These are phyloP conservation scores for Aquilaria agallochum DNA, from an alignment of 441 rosid species.

Conservation along the genomic window DNA sequence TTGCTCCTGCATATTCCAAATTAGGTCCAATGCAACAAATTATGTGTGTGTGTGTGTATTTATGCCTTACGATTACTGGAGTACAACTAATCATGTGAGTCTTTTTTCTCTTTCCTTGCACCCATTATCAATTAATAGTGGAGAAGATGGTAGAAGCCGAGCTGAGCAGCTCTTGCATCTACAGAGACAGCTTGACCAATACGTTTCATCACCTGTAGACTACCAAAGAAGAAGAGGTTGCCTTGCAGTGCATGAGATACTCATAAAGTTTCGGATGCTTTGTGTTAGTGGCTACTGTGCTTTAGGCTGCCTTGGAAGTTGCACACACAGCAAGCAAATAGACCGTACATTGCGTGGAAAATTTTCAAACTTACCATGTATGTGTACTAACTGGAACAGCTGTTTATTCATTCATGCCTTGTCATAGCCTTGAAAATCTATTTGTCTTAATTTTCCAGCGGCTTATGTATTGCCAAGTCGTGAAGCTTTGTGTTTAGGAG, in stretches of 20 bases:
- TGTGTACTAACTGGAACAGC: constrained; percentile 14
- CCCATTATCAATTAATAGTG: constrained; percentile 44
- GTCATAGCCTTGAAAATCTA: constrained; percentile 16
- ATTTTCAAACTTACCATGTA: constrained; percentile 90
- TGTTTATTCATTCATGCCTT: constrained; percentile 11
- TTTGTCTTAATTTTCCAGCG: constrained; percentile 47
- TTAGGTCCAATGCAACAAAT: too few species aligned
- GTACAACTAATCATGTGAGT: too few species aligned
- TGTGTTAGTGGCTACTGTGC: constrained; percentile 91
- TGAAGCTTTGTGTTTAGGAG: constrained; percentile 92
- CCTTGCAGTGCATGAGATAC: constrained; percentile 91
- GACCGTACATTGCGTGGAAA: constrained; percentile 75
- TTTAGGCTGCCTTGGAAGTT: constrained; percentile 90
- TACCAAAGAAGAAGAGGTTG: constrained; percentile 97
- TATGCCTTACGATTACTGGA: too few species aligned
- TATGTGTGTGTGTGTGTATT: too few species aligned
- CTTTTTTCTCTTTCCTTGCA: too few species aligned
- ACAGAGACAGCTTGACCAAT: constrained; percentile 88
- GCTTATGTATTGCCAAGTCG: constrained; percentile 96
- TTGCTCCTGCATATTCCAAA: too few species aligned
- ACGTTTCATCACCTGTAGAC: constrained; percentile 77
- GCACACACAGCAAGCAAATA: constrained; percentile 82
- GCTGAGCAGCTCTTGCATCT: constrained; percentile 98
- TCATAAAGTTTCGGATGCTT: constrained; percentile 84
- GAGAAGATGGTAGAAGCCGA: constrained; percentile 99